phyloP scores from a whole-genome alignment of 176 grass and related monocot species.

The Juncus inflexus region DNA sequence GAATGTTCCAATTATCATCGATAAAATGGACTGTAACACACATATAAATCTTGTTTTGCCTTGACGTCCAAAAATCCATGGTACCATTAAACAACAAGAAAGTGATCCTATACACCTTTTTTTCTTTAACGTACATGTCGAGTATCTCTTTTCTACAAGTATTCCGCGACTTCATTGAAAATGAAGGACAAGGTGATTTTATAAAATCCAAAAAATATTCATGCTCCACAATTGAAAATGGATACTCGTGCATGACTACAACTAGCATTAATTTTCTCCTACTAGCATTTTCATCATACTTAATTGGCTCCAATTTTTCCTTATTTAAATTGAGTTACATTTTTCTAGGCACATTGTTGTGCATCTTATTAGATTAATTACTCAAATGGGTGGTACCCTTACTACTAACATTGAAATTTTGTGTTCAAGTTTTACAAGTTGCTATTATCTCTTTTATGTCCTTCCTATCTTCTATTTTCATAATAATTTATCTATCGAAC shows the following conservation, averaged over 20 bases:
- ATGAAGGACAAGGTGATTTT: background rate
- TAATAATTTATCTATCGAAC: no score
- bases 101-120: background rate
- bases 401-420: no score
- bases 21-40: no score
- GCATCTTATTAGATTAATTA: no score
- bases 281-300: slow-evolving; percentile 12
- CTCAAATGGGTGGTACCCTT: no score
- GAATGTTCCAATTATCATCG: no score
- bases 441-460: no score
- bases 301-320: background rate
- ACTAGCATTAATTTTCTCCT: background rate
- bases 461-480: no score
- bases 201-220: slow-evolving; percentile 6
- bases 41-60: background rate
- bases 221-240: background rate
- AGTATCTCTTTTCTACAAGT: slow-evolving; percentile 6
- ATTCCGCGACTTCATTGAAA: background rate
- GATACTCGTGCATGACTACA: no score
- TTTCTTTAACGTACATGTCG: background rate
- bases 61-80: background rate
- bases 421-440: no score
- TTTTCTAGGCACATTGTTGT: no score
- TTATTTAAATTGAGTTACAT: no score
- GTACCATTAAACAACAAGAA: slow-evolving; percentile 4